Evolutionary conservation across 2,329 filamentous ascomycete genomes (phyloP).

Genomic region (Colletotrichum gigasporum): DNA sequence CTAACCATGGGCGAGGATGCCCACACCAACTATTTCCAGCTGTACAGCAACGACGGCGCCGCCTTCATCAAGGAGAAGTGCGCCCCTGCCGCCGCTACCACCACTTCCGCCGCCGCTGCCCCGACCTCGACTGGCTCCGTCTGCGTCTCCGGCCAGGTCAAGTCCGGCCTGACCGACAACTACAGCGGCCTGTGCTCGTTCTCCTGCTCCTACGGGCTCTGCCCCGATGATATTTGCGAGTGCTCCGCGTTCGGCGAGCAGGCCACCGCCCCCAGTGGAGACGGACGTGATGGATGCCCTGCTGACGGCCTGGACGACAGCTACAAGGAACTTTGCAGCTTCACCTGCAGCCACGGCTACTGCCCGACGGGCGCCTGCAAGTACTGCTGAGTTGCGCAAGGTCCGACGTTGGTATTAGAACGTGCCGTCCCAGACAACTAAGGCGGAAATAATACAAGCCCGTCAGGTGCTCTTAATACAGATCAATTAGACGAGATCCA

Average conservation of each 20-base stretch:
- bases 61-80: slow-evolving; percentile 31
- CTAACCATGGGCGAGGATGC: slow-evolving; percentile 36
- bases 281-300: slow-evolving; percentile 44
- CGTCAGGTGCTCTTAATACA: too few species aligned
- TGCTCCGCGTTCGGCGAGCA: slow-evolving; percentile 43
- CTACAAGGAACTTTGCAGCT: slow-evolving; percentile 57
- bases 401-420: too few species aligned
- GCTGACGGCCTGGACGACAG: slow-evolving; percentile 41
- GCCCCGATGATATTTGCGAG: slow-evolving; percentile 44
- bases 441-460: too few species aligned
- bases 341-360: slow-evolving; percentile 56
- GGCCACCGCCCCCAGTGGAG: slow-evolving; percentile 32
- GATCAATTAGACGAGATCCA: too few species aligned
- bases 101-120: slow-evolving; percentile 10
- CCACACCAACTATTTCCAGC: slow-evolving; percentile 45
- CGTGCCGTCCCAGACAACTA: too few species aligned
- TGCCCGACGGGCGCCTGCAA: slow-evolving; percentile 48
- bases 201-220: slow-evolving; percentile 42
- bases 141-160: slow-evolving; percentile 40
- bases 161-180: slow-evolving; percentile 39
- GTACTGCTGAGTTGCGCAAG: slow-evolving; percentile 18
- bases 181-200: slow-evolving; percentile 48
- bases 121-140: slow-evolving; percentile 25
- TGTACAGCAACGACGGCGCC: slow-evolving; percentile 23
- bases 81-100: slow-evolving; percentile 2